phyloP scores from a whole-genome alignment of 805 yeast species.

The Ogataea degrootiae region DNA sequence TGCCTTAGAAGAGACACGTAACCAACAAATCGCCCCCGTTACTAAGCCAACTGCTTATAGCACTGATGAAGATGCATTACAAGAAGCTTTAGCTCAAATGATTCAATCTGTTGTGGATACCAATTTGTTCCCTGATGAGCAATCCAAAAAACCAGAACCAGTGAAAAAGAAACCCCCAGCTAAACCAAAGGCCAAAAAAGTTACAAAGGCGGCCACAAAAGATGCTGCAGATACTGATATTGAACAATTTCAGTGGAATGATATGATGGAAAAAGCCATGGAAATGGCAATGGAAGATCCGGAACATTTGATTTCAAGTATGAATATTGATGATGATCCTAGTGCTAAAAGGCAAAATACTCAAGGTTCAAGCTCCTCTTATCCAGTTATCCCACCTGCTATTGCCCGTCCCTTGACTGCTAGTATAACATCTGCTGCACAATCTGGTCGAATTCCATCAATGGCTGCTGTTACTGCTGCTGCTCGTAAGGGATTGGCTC shows the following conservation, averaged over 20 bases:
- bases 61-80: conserved; percentile 34
- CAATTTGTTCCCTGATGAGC: conserved; percentile 12
- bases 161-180: conserved; percentile 1
- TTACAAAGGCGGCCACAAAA: not conserved
- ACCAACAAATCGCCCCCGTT: not conserved
- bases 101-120: conserved; percentile 49
- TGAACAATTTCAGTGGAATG: conserved; percentile 56
- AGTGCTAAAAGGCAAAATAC: not conserved
- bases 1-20: conserved; percentile 9
- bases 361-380: not conserved
- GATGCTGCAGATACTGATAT: conserved; percentile 28
- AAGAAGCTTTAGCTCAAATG: conserved; percentile 51
- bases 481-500: conserved; percentile 21
- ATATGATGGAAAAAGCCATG: conserved; percentile 72
- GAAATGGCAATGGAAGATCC: conserved; percentile 72
- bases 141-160: not conserved
- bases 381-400: not conserved
- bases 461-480: conserved; percentile 21
- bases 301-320: conserved; percentile 33
- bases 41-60: conserved; percentile 1
- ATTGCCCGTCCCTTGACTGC: not conserved
- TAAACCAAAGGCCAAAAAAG: conserved; percentile 2
- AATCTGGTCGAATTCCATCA: conserved; percentile 18
- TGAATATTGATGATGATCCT: conserved; percentile 16
- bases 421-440: conserved; percentile 6